Conservation (phyloP, 2,329 filamentous ascomycete species). For the Fonsecaea monophora region DNA sequence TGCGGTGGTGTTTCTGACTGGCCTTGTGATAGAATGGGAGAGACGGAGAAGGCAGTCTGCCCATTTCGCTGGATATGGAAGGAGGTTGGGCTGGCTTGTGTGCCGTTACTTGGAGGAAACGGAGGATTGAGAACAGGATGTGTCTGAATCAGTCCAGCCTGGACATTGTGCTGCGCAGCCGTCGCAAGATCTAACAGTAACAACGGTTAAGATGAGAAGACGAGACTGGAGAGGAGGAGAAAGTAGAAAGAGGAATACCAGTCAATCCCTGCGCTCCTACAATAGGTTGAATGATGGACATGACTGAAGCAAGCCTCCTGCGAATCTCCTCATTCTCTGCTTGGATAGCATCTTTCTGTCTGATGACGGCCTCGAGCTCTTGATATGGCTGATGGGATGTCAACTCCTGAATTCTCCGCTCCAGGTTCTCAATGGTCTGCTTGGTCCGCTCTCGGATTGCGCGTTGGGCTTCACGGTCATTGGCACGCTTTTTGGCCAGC, state of each 20-base stretch:
- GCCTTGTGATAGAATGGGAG: conserved; percentile 38
- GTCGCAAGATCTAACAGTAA: conserved; percentile 34
- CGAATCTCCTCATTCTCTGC: conserved; percentile 81
- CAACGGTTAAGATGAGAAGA: conserved; percentile 20
- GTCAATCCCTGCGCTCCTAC: conserved; percentile 51
- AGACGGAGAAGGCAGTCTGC: conserved; percentile 41
- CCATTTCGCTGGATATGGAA: conserved; percentile 42
- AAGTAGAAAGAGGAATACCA: conserved; percentile 43
- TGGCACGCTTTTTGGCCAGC: conserved; percentile 86
- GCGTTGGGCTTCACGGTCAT: conserved; percentile 86
- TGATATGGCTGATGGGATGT: conserved; percentile 82
- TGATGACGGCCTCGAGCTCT: conserved; percentile 77
- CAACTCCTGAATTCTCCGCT: conserved; percentile 75
- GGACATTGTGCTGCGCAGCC: conserved; percentile 38
- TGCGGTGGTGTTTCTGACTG: conserved; percentile 25
- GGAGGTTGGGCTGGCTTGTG: conserved; percentile 33
- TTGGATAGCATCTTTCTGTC: conserved; percentile 77
- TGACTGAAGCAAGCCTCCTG: conserved; percentile 68
- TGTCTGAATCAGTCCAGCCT: conserved; percentile 24
- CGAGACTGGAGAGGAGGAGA: conserved; percentile 27
- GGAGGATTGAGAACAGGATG: not conserved
- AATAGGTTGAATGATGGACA: conserved; percentile 61
- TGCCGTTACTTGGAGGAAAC: not conserved
- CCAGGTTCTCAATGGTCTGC: conserved; percentile 76
- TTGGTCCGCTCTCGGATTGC: conserved; percentile 84